These are phyloP conservation scores for Dillenia suffruticosa DNA, from an alignment of 164 flowering plant genomes.

Conservation along the genomic window DNA sequence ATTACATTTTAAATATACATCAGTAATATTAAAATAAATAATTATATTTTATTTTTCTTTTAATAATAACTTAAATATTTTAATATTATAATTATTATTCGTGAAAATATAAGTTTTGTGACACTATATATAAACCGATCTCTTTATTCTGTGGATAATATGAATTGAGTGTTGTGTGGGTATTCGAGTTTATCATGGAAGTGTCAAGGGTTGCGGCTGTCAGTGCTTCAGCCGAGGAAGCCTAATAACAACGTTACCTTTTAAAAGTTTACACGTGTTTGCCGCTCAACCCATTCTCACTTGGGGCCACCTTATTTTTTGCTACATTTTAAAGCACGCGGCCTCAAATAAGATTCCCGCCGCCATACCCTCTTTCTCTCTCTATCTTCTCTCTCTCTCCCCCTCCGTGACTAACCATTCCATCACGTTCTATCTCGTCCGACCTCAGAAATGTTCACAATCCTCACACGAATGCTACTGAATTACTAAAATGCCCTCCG, in stretches of 20 bases:
- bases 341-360: slow-evolving; percentile 30
- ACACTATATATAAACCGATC: too few relatives aligned
- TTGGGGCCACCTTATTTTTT: slow-evolving; percentile 25
- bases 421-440: neutral
- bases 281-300: neutral
- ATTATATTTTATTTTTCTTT: too few relatives aligned
- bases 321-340: slow-evolving; percentile 34
- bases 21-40: too few relatives aligned
- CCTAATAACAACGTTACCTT: neutral
- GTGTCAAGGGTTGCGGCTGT: slow-evolving; percentile 36
- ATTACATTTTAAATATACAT: too few relatives aligned
- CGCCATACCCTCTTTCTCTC: slow-evolving; percentile 15
- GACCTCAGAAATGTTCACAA: too few relatives aligned
- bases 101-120: too few relatives aligned
- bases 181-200: neutral
- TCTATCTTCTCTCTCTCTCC: neutral
- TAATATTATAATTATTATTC: too few relatives aligned
- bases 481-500: too few relatives aligned
- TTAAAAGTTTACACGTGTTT: slow-evolving; percentile 16
- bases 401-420: neutral
- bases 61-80: too few relatives aligned
- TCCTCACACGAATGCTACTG: too few relatives aligned
- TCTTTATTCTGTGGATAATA: too few relatives aligned
- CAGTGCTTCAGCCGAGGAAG: slow-evolving; percentile 27
- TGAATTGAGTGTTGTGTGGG: too few relatives aligned